A percentile compares a stretch with the other conserved stretches of the same genome.
Evolutionary conservation across 2,329 filamentous ascomycete species (phyloP).

Genomic region (Paecilomyces sp.): DNA sequence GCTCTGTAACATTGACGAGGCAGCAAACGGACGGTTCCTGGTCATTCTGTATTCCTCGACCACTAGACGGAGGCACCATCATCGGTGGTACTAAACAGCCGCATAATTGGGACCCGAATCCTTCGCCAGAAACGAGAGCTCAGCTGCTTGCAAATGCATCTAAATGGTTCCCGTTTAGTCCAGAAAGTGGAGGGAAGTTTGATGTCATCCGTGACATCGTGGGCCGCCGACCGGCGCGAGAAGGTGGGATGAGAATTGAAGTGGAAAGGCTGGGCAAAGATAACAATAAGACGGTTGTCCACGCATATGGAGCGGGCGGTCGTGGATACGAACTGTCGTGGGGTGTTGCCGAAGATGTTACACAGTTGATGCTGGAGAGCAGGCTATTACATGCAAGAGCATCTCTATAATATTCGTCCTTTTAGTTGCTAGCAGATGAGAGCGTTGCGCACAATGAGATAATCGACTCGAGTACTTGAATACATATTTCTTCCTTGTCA

Average conservation of each 20-base stretch:
- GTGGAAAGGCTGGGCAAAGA: conserved; percentile 31
- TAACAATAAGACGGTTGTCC: conserved; percentile 31
- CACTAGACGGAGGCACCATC: conserved; percentile 56
- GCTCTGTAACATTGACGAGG: conserved; percentile 46
- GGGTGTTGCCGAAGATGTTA: conserved; percentile 50
- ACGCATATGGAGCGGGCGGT: conserved; percentile 56
- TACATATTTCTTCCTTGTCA: no score
- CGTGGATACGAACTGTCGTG: conserved; percentile 57
- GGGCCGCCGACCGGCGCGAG: conserved; percentile 37
- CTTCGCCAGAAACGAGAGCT: conserved; percentile 41
- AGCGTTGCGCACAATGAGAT: neutral
- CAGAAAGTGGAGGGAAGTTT: conserved; percentile 28
- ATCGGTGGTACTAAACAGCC: conserved; percentile 61
- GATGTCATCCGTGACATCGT: conserved; percentile 41
- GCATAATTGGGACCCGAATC: conserved; percentile 47
- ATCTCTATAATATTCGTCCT: neutral
- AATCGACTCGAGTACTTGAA: neutral
- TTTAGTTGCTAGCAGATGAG: neutral
- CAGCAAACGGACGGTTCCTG: conserved; percentile 58
- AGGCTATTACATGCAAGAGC: neutral
- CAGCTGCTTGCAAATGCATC: conserved; percentile 39
- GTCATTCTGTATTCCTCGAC: conserved; percentile 57
- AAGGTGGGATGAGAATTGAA: conserved; percentile 47
- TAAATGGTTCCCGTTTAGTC: conserved; percentile 34
- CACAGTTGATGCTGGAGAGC: conserved; percentile 26